These are phyloP conservation scores for Aspergillus glaucus DNA, from an alignment of 2,329 filamentous ascomycete species.

Conservation along the genomic window DNA sequence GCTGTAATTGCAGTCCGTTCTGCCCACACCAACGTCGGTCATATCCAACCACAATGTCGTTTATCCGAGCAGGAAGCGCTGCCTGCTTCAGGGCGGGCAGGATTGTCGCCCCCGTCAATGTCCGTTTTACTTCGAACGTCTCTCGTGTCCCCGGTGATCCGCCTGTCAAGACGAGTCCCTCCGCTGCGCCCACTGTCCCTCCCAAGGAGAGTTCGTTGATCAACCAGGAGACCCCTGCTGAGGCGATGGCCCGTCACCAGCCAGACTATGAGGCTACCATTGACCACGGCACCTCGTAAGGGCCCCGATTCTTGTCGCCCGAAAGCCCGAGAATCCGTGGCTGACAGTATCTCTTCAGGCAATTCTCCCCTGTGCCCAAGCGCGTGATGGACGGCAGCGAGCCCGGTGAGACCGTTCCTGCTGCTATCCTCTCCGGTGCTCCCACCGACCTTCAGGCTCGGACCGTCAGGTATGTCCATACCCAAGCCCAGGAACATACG, in stretches of 20 bases:
- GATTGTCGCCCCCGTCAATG: constrained; percentile 27
- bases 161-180: constrained; percentile 47
- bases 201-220: constrained; percentile 42
- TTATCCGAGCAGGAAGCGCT: constrained; percentile 51
- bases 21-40: constrained; percentile 13
- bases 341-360: constrained; percentile 48
- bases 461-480: constrained; percentile 69
- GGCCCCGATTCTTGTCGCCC: constrained; percentile 5
- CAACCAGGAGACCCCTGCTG: constrained; percentile 44
- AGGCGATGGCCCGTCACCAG: constrained; percentile 57
- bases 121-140: constrained; percentile 21
- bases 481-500: background rate
- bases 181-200: constrained; percentile 38
- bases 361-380: constrained; percentile 86
- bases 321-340: constrained; percentile 4
- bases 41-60: constrained; percentile 51
- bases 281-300: constrained; percentile 89
- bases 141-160: constrained; percentile 42
- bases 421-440: constrained; percentile 82
- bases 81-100: constrained; percentile 28
- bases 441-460: constrained; percentile 90
- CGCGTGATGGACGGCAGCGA: constrained; percentile 88
- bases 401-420: constrained; percentile 65
- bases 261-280: constrained; percentile 75
- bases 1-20: constrained; percentile 25